phyloP scores from a whole-genome alignment of 306 rosid genomes.

The Trifolium fragiferum region DNA sequence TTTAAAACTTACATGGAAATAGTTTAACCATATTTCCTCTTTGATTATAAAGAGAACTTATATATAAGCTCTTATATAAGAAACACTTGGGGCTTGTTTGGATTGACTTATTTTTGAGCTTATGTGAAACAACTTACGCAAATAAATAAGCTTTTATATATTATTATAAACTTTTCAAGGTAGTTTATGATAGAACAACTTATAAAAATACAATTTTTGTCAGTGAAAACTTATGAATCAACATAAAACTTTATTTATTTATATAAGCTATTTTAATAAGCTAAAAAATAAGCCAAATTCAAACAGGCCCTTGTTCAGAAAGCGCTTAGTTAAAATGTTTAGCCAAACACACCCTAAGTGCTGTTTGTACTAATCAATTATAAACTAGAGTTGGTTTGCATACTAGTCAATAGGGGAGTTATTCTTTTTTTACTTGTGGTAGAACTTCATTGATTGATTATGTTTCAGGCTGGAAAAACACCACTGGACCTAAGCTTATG shows the following conservation, averaged over 20 bases:
- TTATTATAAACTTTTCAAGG: no score
- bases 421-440: conserved; percentile 17
- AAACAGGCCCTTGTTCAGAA: no score
- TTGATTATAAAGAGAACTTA: neutral
- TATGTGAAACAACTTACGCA: no score
- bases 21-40: neutral
- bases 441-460: conserved; percentile 27
- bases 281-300: no score
- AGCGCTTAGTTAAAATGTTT: neutral
- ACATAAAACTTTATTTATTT: no score
- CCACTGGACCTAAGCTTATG: conserved; percentile 78
- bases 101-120: no score
- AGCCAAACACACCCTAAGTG: neutral
- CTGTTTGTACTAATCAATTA: conserved; percentile 2
- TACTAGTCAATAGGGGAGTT: neutral
- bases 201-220: no score
- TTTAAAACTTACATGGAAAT: neutral
- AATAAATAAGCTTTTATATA: no score
- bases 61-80: neutral
- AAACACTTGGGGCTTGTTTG: no score
- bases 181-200: no score
- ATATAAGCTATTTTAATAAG: no score
- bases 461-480: conserved; percentile 85
- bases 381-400: conserved; percentile 9
- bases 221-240: no score